Base-by-base conservation (phyloP, 129 eudicot species). In the Lactuca saligna region DNA sequence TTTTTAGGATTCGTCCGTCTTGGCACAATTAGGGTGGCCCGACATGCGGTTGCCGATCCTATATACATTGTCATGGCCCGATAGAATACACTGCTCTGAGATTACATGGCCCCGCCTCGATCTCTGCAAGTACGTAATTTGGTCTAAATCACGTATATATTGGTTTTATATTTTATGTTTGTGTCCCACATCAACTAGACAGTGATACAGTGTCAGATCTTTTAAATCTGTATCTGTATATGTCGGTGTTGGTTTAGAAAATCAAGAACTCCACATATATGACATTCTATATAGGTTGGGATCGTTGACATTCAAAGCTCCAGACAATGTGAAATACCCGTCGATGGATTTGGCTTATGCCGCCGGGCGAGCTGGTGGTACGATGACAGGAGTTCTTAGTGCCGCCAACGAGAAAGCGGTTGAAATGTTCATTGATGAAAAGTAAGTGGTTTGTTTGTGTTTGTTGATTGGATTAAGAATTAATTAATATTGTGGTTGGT, bases 61-160 rank as follows among this genome's bases (percentile, higher is more conserved):
- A 1, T 93, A 89, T 73, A 93, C 98, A 5, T 41, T 93, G 51
- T 93, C 98, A 32, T 93, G 98, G 98, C 98, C 98, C 35, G 95
- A 89, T 31, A 86, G 98, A 77, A 61, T 93, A 57, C 77, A 84
- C 75, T 93, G 98, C 70, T 93, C 98, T 3, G 98, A 93, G 80
- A 82, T 93, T 70, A 93, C 98, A 17, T 93, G 98, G 98, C 98
- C 98, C 53, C 98, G 98, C 17, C 98, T 93, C 42, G 98, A 93
- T 78, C 96, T 93, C 35, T 89, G 98, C 98, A 93, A 93, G 98
- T 92, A 89, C 70, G 57, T 70, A 46, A 3, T 11, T 46, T 46
- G 1, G 0, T 46, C 5, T 46, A 46, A 46, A 46, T 46, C 5
- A 46, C 51, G 5, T 46, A 42, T 3, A 12, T 8, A 46, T 46